Percentiles rank a stretch among this genome's conserved stretches.
These are phyloP conservation scores for Przewalskia tangutica DNA, from an alignment of 257 asterid genomes.

Conservation along the genomic window DNA sequence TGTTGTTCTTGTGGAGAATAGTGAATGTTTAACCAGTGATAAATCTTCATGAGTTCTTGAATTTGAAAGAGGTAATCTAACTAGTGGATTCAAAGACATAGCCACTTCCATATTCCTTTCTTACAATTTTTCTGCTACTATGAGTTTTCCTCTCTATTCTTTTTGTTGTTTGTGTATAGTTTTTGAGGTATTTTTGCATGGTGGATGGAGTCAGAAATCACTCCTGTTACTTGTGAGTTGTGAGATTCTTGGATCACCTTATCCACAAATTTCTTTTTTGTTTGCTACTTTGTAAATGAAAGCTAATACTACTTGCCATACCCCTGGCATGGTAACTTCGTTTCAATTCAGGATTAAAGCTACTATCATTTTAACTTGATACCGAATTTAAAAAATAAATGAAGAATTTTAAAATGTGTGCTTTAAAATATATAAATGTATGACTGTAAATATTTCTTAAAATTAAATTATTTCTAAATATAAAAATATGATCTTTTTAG, in stretches of 20 bases:
- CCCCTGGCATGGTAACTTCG: not conserved
- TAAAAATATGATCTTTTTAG: too few relatives aligned
- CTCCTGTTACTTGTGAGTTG: not conserved
- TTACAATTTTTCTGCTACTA: not conserved
- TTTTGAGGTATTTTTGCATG: not conserved
- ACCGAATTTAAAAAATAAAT: too few relatives aligned
- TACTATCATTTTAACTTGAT: too few relatives aligned
- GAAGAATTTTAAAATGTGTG: too few relatives aligned
- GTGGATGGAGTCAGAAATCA: slow-evolving; percentile 21
- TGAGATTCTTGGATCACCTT: slow-evolving; percentile 11
- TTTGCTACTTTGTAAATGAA: not conserved
- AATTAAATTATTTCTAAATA: too few relatives aligned
- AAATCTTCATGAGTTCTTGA: slow-evolving; percentile 32
- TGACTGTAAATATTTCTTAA: too few relatives aligned
- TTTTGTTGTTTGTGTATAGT: not conserved
- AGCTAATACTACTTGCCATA: not conserved
- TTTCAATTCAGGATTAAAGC: too few relatives aligned
- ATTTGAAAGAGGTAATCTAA: slow-evolving; percentile 43
- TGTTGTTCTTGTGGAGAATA: slow-evolving; percentile 16
- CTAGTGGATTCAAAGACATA: slow-evolving; percentile 57
- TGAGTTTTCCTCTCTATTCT: not conserved
- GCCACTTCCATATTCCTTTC: slow-evolving; percentile 36
- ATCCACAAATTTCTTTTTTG: slow-evolving; percentile 11
- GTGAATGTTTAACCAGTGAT: slow-evolving; percentile 38
- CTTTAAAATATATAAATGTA: too few relatives aligned